phyloP scores from a whole-genome alignment of 768 basidiomycete species.

The Russula ochroleuca region DNA sequence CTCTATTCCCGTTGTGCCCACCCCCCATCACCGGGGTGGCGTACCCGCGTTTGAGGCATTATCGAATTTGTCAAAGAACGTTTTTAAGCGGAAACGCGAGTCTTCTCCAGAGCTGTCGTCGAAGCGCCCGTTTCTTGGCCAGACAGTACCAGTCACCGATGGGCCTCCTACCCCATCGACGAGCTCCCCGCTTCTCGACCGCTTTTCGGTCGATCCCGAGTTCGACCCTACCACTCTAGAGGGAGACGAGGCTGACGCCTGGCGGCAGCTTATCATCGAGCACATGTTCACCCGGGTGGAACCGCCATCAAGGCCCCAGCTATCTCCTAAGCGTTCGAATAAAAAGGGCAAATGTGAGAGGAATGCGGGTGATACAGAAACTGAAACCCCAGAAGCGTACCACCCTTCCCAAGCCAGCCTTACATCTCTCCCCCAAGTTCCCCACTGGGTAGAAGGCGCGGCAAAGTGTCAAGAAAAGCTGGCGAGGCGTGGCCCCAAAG shows the following conservation, averaged over 20 bases:
- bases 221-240: constrained; percentile 37
- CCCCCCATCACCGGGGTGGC: not conserved
- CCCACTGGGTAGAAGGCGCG: constrained; percentile 19
- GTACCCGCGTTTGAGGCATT: not conserved
- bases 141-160: not conserved
- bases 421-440: constrained; percentile 15
- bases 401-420: not conserved
- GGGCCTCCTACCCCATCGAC: not conserved
- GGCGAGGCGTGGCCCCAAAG: not conserved
- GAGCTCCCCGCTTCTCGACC: constrained; percentile 27
- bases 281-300: constrained; percentile 50
- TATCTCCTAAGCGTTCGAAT: not conserved
- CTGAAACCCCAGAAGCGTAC: not conserved
- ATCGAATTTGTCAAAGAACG: constrained; percentile 18
- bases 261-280: constrained; percentile 48
- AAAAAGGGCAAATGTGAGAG: constrained; percentile 12
- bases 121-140: constrained; percentile 26
- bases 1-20: constrained; percentile 45
- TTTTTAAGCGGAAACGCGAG: constrained; percentile 34
- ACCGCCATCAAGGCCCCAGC: constrained; percentile 19
- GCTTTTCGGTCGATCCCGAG: constrained; percentile 28
- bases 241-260: constrained; percentile 49
- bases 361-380: not conserved
- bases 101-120: constrained; percentile 27
- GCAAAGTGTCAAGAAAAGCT: not conserved